phyloP scores from a whole-genome alignment of 1,284 basidiomycete genomes.

The Trichosporon asahii region DNA sequence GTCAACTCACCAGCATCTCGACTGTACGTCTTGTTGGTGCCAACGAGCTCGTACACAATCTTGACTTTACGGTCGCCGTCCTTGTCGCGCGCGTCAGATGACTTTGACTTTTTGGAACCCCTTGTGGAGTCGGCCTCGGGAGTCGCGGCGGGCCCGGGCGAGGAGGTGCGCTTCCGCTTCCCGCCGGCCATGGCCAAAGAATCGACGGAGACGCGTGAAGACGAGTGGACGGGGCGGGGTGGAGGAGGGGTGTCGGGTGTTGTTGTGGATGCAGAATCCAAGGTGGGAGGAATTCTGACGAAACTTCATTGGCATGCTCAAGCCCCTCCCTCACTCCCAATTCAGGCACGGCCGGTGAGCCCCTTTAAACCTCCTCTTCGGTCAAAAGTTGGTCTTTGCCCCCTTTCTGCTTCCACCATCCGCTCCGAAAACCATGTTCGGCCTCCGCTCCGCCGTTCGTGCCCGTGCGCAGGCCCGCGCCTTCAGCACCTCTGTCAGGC shows the following conservation, averaged over 20 bases:
- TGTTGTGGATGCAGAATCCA: neutral
- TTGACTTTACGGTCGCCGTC: constrained; percentile 9
- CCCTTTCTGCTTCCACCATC: constrained; percentile 8
- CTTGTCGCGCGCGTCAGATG: neutral
- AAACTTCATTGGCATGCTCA: constrained; percentile 1
- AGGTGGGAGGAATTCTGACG: neutral
- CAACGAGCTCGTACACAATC: constrained; percentile 22
- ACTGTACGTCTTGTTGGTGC: constrained; percentile 14
- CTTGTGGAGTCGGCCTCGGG: neutral
- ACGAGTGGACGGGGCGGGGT: neutral
- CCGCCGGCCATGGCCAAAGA: constrained; percentile 10
- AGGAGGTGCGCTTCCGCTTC: constrained; percentile 23
- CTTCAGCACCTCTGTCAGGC: constrained; percentile 22
- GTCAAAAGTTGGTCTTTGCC: constrained; percentile 6
- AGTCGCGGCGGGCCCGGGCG: constrained; percentile 2
- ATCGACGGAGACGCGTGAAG: neutral
- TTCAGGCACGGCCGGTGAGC: neutral
- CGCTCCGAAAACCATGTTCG: constrained; percentile 21
- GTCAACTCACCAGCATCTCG: constrained; percentile 11
- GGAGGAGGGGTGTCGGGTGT: neutral
- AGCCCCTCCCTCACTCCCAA: neutral
- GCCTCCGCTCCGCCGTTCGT: constrained; percentile 17
- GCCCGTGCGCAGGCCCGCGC: constrained; percentile 16
- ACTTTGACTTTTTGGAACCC: constrained; percentile 15
- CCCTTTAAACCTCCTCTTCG: neutral